phyloP scores from a whole-genome alignment of 495 filamentous ascomycete species.

The Aspergillus incahuasiensis region DNA sequence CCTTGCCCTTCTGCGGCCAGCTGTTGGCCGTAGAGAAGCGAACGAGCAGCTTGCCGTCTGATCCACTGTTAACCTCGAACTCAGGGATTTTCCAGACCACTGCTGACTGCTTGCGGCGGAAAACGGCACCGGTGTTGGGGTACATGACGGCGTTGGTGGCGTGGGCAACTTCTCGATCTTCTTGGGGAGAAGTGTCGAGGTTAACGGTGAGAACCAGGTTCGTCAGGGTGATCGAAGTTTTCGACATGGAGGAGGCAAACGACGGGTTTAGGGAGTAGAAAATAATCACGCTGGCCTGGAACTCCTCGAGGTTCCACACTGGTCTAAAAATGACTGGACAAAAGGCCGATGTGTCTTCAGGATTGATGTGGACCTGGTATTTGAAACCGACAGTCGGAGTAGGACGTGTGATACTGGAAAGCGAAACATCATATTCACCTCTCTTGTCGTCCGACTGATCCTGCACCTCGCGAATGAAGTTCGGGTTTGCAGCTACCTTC shows the following conservation, averaged over 20 bases:
- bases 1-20: conserved; percentile 67
- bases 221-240: conserved; percentile 57
- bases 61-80: conserved; percentile 50
- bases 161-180: conserved; percentile 39
- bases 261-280: conserved; percentile 81
- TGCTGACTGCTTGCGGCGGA: conserved; percentile 80
- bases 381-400: conserved; percentile 76
- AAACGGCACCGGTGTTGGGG: conserved; percentile 52
- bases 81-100: conserved; percentile 90
- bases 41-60: conserved; percentile 67
- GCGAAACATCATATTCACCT: conserved; percentile 76
- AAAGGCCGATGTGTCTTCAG: conserved; percentile 54
- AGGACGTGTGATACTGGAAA: conserved; percentile 65
- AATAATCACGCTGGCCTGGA: conserved; percentile 77
- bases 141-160: conserved; percentile 45
- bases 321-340: conserved; percentile 75
- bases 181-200: conserved; percentile 55
- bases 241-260: conserved; percentile 42
- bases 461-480: conserved; percentile 65
- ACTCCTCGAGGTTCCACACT: conserved; percentile 76
- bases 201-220: conserved; percentile 80
- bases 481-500: conserved; percentile 90
- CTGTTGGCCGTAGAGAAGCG: conserved; percentile 72
- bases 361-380: conserved; percentile 83
- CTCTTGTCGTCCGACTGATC: conserved; percentile 51